These are phyloP conservation scores for Phytophthora litchii DNA, from an alignment of 352 stramenopile species.

Conservation along the genomic window DNA sequence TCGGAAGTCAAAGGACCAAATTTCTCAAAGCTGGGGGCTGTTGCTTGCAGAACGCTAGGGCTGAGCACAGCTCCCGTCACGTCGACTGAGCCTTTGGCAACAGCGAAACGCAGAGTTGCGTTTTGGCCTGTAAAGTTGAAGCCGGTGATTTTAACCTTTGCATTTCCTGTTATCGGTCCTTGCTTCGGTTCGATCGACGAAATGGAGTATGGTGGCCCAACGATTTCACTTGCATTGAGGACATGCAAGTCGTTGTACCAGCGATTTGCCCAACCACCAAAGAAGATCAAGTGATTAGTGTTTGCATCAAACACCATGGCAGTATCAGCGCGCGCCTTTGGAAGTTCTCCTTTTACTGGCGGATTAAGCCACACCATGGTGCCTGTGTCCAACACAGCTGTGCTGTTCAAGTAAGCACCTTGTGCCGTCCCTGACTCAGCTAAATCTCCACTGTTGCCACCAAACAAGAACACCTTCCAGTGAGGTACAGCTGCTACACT, in stretches of 20 bases:
- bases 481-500: slow-evolving; percentile 94
- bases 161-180: slow-evolving; percentile 94
- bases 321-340: slow-evolving; percentile 91
- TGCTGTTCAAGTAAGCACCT: slow-evolving; percentile 90
- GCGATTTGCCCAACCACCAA: slow-evolving; percentile 96
- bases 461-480: slow-evolving; percentile 98
- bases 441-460: slow-evolving; percentile 95
- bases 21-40: slow-evolving; percentile 94
- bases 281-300: slow-evolving; percentile 93
- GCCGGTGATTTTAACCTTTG: slow-evolving; percentile 89
- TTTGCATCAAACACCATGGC: slow-evolving; percentile 93
- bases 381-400: slow-evolving; percentile 93
- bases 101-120: slow-evolving; percentile 92
- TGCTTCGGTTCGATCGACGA: slow-evolving; percentile 88
- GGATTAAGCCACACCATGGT: slow-evolving; percentile 77
- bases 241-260: slow-evolving; percentile 95
- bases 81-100: slow-evolving; percentile 93
- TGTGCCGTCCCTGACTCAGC: slow-evolving; percentile 85
- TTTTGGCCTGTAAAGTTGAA: slow-evolving; percentile 92
- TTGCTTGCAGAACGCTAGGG: slow-evolving; percentile 88
- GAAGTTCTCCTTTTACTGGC: slow-evolving; percentile 75
- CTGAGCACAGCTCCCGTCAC: slow-evolving; percentile 88
- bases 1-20: slow-evolving; percentile 90
- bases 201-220: slow-evolving; percentile 96
- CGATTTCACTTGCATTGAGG: slow-evolving; percentile 94